Conservation (phyloP, 192 early-diverging fungal genomes). For the Coemansia biformis region DNA sequence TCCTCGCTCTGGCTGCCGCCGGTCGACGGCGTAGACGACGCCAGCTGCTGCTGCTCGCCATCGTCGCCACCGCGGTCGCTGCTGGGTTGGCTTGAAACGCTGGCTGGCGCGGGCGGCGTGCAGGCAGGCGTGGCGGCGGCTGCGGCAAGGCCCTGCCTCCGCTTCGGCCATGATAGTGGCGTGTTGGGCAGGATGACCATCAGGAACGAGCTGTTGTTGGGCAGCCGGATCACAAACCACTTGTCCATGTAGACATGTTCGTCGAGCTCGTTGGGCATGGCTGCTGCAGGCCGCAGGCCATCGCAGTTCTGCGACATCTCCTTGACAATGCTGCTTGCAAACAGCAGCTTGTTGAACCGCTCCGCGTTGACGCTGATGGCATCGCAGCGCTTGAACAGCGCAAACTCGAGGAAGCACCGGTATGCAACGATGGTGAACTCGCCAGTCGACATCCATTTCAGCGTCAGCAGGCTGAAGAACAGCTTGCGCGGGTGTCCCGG, state of each 20-base stretch:
- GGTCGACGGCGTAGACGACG: background rate
- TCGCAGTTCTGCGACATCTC: constrained; percentile 29
- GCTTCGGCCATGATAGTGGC: constrained; percentile 26
- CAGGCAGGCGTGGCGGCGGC: no score
- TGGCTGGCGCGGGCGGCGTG: no score
- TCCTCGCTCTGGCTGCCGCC: constrained; percentile 6
- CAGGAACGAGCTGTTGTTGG: constrained; percentile 47
- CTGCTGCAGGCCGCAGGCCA: constrained; percentile 23
- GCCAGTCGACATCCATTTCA: constrained; percentile 45
- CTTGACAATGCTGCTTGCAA: constrained; percentile 41
- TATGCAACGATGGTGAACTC: constrained; percentile 49
- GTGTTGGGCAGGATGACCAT: constrained; percentile 48
- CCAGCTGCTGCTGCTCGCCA: background rate
- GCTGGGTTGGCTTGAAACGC: background rate
- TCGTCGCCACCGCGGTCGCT: background rate
- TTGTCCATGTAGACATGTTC: constrained; percentile 46
- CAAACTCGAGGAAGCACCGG: constrained; percentile 47
- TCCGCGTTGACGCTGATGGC: constrained; percentile 48
- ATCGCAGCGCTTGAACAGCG: constrained; percentile 45
- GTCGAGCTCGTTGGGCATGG: constrained; percentile 45
- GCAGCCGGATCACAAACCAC: constrained; percentile 47
- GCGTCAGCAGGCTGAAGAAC: constrained; percentile 40
- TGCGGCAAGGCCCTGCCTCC: background rate
- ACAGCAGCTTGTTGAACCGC: constrained; percentile 44
- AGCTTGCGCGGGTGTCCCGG: constrained; percentile 40